A percentile compares a stretch with the other conserved stretches of the same genome.
phyloP scores from a whole-genome alignment of 2,329 filamentous ascomycete species.

The Byssochlamys sp. region DNA sequence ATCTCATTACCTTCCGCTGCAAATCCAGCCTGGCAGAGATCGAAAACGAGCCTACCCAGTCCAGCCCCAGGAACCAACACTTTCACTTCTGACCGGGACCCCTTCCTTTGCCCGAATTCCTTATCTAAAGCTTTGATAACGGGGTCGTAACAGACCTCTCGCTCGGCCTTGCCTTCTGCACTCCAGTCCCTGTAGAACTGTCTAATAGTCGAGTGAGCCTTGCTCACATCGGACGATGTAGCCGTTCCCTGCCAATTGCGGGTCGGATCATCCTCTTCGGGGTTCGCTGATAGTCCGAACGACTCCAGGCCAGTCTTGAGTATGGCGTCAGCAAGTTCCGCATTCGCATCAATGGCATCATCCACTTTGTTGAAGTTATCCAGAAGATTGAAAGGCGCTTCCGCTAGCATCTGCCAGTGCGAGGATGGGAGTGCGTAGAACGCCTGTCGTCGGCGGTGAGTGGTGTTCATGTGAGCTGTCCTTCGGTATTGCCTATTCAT shows the following conservation, averaged over 20 bases:
- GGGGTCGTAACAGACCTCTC: constrained; percentile 66
- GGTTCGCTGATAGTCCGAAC: constrained; percentile 47
- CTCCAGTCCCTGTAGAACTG: constrained; percentile 97
- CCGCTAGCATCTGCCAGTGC: constrained; percentile 75
- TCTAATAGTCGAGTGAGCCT: constrained; percentile 80
- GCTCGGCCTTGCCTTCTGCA: constrained; percentile 61
- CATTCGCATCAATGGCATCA: constrained; percentile 79
- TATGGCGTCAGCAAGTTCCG: constrained; percentile 70
- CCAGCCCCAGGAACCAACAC: constrained; percentile 86
- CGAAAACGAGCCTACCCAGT: constrained; percentile 78
- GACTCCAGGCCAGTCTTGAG: constrained; percentile 58
- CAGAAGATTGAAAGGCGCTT: constrained; percentile 71
- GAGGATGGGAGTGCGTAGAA: constrained; percentile 81
- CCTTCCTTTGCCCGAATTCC: constrained; percentile 30
- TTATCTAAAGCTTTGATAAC: constrained; percentile 56
- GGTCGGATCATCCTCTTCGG: constrained; percentile 31
- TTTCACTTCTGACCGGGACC: constrained; percentile 39
- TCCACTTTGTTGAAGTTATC: constrained; percentile 71
- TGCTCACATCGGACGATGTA: constrained; percentile 69
- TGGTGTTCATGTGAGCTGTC: constrained; percentile 78
- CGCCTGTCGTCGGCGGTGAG: constrained; percentile 77
- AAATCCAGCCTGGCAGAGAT: constrained; percentile 66
- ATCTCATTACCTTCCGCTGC: constrained; percentile 84
- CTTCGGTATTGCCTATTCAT: constrained; percentile 66
- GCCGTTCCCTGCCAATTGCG: constrained; percentile 61